These are phyloP conservation scores for Ceratobasidium sp. DNA, from an alignment of 1,284 basidiomycete species.

Conservation along the genomic window DNA sequence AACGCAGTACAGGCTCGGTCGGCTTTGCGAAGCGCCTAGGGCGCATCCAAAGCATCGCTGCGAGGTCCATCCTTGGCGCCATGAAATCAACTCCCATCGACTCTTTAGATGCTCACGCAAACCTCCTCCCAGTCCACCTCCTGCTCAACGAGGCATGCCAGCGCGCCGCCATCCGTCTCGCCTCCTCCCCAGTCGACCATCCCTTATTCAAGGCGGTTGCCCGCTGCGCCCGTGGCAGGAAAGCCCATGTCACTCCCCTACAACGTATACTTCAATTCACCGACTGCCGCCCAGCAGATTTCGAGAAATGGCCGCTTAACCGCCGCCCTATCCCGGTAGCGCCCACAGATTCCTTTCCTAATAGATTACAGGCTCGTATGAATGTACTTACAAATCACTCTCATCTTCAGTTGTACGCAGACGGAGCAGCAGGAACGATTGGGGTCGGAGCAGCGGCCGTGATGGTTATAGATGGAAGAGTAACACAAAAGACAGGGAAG, in stretches of 20 bases:
- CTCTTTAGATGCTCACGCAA: no score
- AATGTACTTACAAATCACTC: background rate
- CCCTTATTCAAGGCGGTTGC: background rate
- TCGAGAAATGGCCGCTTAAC: background rate
- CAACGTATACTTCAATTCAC: background rate
- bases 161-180: background rate
- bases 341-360: background rate
- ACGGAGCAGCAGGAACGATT: background rate
- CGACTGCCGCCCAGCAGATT: background rate
- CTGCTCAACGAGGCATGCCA: no score
- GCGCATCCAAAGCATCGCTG: no score
- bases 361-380: background rate
- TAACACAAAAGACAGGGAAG: background rate
- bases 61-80: no score
- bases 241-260: background rate
- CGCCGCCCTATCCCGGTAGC: no score
- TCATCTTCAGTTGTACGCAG: background rate
- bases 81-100: no score
- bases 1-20: no score
- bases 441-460: constrained; percentile 7
- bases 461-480: background rate
- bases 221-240: background rate
- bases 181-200: background rate
- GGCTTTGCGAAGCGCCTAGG: no score
- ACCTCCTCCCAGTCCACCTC: no score